phyloP scores from a whole-genome alignment of 352 stramenopile genomes.

The Globisporangium abappressorium region DNA sequence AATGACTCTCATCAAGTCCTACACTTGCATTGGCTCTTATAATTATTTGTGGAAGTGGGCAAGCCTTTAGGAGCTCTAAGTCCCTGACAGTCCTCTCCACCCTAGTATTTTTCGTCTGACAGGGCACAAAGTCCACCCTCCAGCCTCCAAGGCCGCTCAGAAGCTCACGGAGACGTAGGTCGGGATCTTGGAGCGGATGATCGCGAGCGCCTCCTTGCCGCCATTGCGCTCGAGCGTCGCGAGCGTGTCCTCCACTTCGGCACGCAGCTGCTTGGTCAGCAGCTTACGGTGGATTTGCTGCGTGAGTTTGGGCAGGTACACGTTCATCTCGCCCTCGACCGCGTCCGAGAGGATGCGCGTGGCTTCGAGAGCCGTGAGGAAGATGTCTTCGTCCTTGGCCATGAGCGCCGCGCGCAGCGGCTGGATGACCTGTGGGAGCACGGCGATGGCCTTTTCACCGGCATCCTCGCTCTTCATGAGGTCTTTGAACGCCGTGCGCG shows the following conservation, averaged over 20 bases:
- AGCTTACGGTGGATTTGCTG: constrained; percentile 80
- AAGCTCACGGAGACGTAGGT: constrained; percentile 59
- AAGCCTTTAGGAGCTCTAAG: not conserved
- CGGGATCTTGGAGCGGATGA: constrained; percentile 77
- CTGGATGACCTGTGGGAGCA: constrained; percentile 61
- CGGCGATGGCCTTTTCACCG: constrained; percentile 49
- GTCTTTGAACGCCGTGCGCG: constrained; percentile 68
- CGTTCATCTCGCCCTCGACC: constrained; percentile 73
- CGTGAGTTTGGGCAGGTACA: constrained; percentile 66
- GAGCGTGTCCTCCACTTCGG: constrained; percentile 62
- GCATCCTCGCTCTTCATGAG: constrained; percentile 59
- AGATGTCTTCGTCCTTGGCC: constrained; percentile 66
- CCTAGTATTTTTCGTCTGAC: not conserved
- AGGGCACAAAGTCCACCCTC: not conserved
- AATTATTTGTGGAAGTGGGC: not conserved
- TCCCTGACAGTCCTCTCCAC: not conserved
- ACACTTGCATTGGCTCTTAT: not conserved
- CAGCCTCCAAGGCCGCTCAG: not conserved
- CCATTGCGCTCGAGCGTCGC: constrained; percentile 65
- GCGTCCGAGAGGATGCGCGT: constrained; percentile 61
- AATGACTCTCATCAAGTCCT: not conserved
- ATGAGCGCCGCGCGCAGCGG: constrained; percentile 61
- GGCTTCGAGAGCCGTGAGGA: constrained; percentile 65
- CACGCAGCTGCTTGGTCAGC: constrained; percentile 50
- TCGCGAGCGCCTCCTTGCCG: constrained; percentile 66